Percentiles rank a stretch among this genome's conserved stretches.
Conservation (phyloP, 192 early-diverging fungal species). For the Coemansia sp. region DNA sequence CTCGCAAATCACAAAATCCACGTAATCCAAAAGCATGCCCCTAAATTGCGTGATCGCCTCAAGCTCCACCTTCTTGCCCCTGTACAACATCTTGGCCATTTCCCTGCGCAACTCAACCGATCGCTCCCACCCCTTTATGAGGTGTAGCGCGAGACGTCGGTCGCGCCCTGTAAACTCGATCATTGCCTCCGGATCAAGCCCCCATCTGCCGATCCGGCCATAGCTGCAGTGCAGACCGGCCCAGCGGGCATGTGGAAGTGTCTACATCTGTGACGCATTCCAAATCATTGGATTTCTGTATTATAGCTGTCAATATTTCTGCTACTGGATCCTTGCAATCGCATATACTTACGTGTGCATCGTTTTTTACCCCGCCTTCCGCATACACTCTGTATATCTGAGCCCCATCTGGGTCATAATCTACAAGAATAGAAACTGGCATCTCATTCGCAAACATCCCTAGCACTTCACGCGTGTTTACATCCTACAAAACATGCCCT, state of each 20-base stretch:
- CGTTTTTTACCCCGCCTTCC: conserved; percentile 24
- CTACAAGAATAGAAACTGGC: conserved; percentile 26
- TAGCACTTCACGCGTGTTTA: conserved; percentile 41
- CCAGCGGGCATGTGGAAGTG: conserved; percentile 23
- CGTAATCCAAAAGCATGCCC: conserved; percentile 21
- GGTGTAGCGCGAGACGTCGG: conserved; percentile 24
- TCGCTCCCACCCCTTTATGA: conserved; percentile 24
- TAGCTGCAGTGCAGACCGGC: conserved; percentile 37
- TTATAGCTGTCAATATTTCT: not conserved
- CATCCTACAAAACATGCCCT: conserved; percentile 21
- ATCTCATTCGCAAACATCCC: conserved; percentile 6
- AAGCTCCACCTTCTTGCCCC: conserved; percentile 47
- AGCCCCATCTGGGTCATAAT: conserved; percentile 48
- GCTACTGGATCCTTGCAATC: not conserved
- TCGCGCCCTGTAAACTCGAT: conserved; percentile 36
- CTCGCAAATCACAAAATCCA: conserved; percentile 3
- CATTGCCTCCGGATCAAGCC: conserved; percentile 20
- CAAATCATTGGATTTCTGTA: not conserved
- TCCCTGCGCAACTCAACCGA: conserved; percentile 14
- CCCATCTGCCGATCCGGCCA: conserved; percentile 28
- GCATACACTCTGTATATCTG: conserved; percentile 45
- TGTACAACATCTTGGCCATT: conserved; percentile 38
- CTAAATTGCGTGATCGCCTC: conserved; percentile 37
- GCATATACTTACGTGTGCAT: conserved; percentile 17
- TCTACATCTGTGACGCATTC: not conserved